These are phyloP conservation scores for Fusarium stilboides DNA, from an alignment of 2,329 filamentous ascomycete species.

Conservation along the genomic window DNA sequence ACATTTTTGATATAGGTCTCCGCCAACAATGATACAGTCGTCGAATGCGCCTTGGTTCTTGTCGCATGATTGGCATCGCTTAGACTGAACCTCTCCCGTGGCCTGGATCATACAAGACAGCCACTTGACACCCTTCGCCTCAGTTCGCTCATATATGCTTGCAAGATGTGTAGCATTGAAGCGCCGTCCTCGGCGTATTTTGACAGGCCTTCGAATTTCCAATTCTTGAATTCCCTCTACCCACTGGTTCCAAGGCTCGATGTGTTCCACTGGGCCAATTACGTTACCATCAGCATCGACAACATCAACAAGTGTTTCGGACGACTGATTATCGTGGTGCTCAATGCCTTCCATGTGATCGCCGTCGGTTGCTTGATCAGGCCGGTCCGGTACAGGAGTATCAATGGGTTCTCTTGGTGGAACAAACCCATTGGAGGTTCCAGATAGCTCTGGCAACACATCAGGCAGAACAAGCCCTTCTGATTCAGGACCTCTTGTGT, in stretches of 20 bases:
- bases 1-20: slow-evolving; percentile 61
- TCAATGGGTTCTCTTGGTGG: slow-evolving; percentile 11
- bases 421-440: slow-evolving; percentile 28
- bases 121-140: slow-evolving; percentile 63
- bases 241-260: slow-evolving; percentile 59
- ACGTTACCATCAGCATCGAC: slow-evolving; percentile 56
- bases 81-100: slow-evolving; percentile 59
- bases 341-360: slow-evolving; percentile 44
- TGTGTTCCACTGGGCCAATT: slow-evolving; percentile 57
- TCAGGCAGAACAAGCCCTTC: slow-evolving; percentile 32
- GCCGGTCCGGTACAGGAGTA: neutral
- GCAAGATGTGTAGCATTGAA: slow-evolving; percentile 59
- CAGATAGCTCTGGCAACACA: slow-evolving; percentile 20
- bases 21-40: slow-evolving; percentile 61
- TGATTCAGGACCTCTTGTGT: slow-evolving; percentile 34
- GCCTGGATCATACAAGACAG: slow-evolving; percentile 67
- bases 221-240: slow-evolving; percentile 56
- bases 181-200: slow-evolving; percentile 60
- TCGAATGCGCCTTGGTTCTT: slow-evolving; percentile 62
- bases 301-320: slow-evolving; percentile 54
- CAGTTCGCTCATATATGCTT: slow-evolving; percentile 60
- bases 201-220: slow-evolving; percentile 58
- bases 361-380: slow-evolving; percentile 9
- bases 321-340: slow-evolving; percentile 22
- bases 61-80: slow-evolving; percentile 60